Percentiles rank a stretch among this genome's conserved stretches.
Evolutionary conservation across 495 filamentous ascomycete genomes (phyloP).

Genomic region (Penicillium turbatum): DNA sequence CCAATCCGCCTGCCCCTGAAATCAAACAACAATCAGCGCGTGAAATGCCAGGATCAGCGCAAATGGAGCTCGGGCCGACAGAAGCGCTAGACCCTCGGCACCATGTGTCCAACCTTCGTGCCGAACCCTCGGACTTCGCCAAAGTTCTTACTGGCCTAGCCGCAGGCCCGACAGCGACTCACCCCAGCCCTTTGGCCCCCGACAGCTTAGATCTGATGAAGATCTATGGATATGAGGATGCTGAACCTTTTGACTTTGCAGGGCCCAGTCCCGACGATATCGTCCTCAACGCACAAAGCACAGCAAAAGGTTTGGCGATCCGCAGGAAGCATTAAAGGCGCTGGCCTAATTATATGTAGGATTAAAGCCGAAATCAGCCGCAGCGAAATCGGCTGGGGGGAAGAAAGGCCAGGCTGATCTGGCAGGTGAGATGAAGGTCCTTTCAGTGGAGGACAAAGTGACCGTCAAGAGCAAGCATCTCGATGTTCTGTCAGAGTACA

Average conservation of each 20-base stretch:
- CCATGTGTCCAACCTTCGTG: slow-evolving; percentile 27
- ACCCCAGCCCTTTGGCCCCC: slow-evolving; percentile 38
- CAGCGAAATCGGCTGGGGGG: slow-evolving; percentile 35
- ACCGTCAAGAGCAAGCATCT: slow-evolving; percentile 80
- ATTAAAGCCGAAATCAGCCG: slow-evolving; percentile 46
- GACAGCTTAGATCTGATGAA: slow-evolving; percentile 48
- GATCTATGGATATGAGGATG: slow-evolving; percentile 43
- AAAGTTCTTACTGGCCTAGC: slow-evolving; percentile 56
- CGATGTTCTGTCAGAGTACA: slow-evolving; percentile 77
- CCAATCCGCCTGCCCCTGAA: slow-evolving; percentile 20
- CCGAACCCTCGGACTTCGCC: slow-evolving; percentile 64
- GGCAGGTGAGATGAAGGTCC: slow-evolving; percentile 48
- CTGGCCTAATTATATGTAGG: slow-evolving; percentile 43
- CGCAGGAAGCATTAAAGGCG: slow-evolving; percentile 39
- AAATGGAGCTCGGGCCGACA: slow-evolving; percentile 1
- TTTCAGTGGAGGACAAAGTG: slow-evolving; percentile 65
- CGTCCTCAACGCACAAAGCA: slow-evolving; percentile 75
- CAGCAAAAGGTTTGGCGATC: slow-evolving; percentile 72
- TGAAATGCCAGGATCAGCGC: background rate
- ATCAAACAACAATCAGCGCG: slow-evolving; percentile 7
- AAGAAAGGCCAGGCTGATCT: slow-evolving; percentile 41
- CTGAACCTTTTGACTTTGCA: slow-evolving; percentile 66
- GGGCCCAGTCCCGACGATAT: slow-evolving; percentile 93
- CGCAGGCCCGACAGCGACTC: slow-evolving; percentile 27
- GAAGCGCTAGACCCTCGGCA: slow-evolving; percentile 14